Conservation (phyloP, 257 asterid genomes). For the Solanum pennellii region DNA sequence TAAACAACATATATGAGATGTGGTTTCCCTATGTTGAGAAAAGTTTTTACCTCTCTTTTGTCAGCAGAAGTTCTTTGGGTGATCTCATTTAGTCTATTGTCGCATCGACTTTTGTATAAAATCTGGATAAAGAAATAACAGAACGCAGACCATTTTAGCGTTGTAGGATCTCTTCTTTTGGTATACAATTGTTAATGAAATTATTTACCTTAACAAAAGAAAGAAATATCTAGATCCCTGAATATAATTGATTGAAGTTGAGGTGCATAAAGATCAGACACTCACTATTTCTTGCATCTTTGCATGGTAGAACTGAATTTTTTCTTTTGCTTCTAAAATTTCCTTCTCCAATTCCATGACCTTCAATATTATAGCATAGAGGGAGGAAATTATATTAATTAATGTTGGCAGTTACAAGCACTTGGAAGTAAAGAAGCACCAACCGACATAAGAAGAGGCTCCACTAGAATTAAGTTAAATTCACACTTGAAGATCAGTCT, state of each 20-base stretch:
- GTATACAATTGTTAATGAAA: neutral
- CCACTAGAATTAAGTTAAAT: neutral
- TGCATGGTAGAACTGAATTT: constrained; percentile 70
- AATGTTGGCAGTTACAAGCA: neutral
- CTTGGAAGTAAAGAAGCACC: neutral
- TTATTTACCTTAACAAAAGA: neutral
- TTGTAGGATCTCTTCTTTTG: neutral
- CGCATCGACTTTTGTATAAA: constrained; percentile 92
- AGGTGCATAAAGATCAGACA: neutral
- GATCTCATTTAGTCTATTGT: constrained; percentile 88
- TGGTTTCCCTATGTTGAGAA: constrained; percentile 1
- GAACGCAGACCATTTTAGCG: neutral
- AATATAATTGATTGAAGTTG: neutral
- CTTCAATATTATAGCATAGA: constrained; percentile 24
- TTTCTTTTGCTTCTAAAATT: constrained; percentile 73
- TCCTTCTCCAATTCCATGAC: constrained; percentile 95
- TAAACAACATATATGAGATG: neutral
- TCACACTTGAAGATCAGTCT: neutral
- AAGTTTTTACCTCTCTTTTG: constrained; percentile 64
- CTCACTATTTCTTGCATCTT: constrained; percentile 99
- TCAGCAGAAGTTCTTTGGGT: constrained; percentile 72
- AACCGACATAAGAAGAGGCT: neutral
- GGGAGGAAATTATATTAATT: neutral
- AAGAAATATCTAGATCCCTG: neutral
- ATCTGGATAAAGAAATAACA: constrained; percentile 28